phyloP scores from a whole-genome alignment of 768 basidiomycete species.

The Agrocybe praecox region DNA sequence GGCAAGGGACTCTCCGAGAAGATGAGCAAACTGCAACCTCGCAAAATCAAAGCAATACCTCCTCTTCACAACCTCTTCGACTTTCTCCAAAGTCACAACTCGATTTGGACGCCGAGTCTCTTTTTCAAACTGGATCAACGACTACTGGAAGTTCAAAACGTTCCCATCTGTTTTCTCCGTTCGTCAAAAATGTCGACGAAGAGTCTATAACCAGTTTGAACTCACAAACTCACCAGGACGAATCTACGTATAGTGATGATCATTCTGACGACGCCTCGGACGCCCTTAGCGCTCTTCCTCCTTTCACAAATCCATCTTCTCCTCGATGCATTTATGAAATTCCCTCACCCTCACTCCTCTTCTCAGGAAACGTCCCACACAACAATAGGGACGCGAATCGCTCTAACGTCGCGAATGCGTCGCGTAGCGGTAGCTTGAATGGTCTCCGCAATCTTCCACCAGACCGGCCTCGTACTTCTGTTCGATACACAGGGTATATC shows the following conservation, averaged over 20 bases:
- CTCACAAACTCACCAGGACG: constrained; percentile 8
- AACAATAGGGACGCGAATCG: not conserved
- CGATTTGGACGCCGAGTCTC: constrained; percentile 22
- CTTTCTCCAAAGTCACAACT: constrained; percentile 18
- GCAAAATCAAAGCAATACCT: not conserved
- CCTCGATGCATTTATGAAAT: constrained; percentile 59
- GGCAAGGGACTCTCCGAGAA: not conserved
- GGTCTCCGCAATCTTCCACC: constrained; percentile 4
- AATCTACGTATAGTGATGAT: constrained; percentile 7
- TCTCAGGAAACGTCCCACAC: constrained; percentile 17
- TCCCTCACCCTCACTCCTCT: constrained; percentile 32
- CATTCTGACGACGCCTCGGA: constrained; percentile 16
- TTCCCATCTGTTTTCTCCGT: constrained; percentile 20
- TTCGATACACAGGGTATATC: constrained; percentile 59
- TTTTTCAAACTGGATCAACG: constrained; percentile 34
- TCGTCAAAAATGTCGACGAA: constrained; percentile 7
- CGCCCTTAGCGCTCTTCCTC: constrained; percentile 23
- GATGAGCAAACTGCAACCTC: not conserved
- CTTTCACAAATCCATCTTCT: constrained; percentile 13
- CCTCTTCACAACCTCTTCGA: not conserved
- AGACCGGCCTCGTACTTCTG: constrained; percentile 14
- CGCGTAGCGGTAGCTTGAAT: not conserved
- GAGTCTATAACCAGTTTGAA: constrained; percentile 33
- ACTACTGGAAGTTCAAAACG: constrained; percentile 26
- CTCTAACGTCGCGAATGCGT: not conserved